phyloP scores from a whole-genome alignment of 164 flowering plant species.

The Liquidambar formosana region DNA sequence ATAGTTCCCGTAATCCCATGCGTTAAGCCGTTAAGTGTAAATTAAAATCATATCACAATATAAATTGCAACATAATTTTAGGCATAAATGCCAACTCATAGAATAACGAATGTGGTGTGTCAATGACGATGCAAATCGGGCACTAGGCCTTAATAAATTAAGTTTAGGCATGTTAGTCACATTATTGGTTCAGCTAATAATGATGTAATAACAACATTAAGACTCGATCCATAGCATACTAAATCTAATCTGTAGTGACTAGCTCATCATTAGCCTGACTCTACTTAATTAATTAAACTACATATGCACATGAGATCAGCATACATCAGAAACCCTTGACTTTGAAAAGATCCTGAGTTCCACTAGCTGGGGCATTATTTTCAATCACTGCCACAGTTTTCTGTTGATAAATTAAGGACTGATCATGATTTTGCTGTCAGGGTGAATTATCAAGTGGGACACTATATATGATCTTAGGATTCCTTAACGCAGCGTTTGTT shows the following conservation, averaged over 20 bases:
- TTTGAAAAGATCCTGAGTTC: not conserved
- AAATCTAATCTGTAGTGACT: not conserved
- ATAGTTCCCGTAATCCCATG: no score
- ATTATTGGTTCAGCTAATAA: not conserved
- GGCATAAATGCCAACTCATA: no score
- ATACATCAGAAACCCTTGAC: not conserved
- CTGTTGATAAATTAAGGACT: not conserved
- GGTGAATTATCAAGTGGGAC: not conserved
- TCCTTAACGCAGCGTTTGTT: not conserved
- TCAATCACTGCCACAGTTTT: not conserved
- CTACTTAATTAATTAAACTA: not conserved
- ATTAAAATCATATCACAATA: no score
- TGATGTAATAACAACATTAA: not conserved
- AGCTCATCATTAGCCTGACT: slow-evolving; percentile 5
- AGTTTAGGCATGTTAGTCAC: not conserved
- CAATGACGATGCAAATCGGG: no score
- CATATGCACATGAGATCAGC: not conserved
- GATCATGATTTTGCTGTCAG: not conserved
- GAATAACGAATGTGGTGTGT: no score
- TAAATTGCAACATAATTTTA: no score
- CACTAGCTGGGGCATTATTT: not conserved
- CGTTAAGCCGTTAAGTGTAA: no score
- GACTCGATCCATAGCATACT: no score
- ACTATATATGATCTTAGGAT: slow-evolving; percentile 1
- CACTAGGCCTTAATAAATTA: not conserved